Base-by-base conservation (phyloP, 73 alveolate genomes). In the Paramecium octaurelia region DNA sequence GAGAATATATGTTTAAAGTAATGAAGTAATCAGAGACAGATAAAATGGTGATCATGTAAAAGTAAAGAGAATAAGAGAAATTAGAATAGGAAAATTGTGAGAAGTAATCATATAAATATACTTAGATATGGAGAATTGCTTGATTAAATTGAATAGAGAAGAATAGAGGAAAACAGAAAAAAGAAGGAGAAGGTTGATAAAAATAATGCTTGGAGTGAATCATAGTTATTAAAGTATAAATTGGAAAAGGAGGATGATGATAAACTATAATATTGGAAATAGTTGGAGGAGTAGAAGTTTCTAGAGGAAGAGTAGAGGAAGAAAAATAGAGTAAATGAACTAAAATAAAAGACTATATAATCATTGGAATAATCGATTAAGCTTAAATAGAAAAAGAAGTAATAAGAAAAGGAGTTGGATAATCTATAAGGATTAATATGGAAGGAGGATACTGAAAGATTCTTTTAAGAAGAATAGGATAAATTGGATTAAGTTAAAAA, bases 201-300 rank as follows among this genome's bases (percentile, higher is more conserved):
- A 80, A 44, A 80, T 42, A 80, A 44, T 44, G 91, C 91, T 21
- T 80, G 46, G 46, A 80, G 75, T 80, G 91, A 80, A 44, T 44
- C 46, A 35, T 73, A 73, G 16, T 73, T 73, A 36, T 43, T 35
- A 16, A 80, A n/a, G 27, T 80, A 44, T 23, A 80, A 40, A 46
- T 48, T 80, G 21, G 43, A 44, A 23, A 48, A 80, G 29, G 91
- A 80, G 16, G 91, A 80, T 48, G 91, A 80, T 42, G 23, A 27
- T 10, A 80, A 42, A 80, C 8, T 43, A 1, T 8, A 24, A 8
- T 23, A 44, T 23, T 80, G 73, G 91, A 23, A 42, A 44, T 29
- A 14, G 11, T 20, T 43, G 12, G 91, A 80, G 29, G 75, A 80
- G 23, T 27, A 40, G 29, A 42, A 80, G 29, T 48, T 31, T 35